A percentile compares a stretch with the other conserved stretches of the same genome.
phyloP scores from a whole-genome alignment of 2,329 filamentous ascomycete species.

The Colletotrichum zoysiae region DNA sequence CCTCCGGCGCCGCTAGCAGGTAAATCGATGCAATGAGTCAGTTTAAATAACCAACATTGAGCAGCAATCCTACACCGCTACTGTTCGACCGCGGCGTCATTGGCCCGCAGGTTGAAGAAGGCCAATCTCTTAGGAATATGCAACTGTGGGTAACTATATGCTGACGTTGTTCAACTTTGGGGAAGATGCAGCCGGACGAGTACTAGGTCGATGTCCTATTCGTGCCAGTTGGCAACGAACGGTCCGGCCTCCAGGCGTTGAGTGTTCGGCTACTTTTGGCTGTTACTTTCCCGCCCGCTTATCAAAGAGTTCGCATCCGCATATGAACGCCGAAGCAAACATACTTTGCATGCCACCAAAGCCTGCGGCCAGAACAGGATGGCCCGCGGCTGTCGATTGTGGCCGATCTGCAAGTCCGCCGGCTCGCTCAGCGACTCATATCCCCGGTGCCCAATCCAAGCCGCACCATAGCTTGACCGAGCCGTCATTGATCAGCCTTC shows the following conservation, averaged over 20 bases:
- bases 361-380: not conserved
- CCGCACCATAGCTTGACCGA: conserved; percentile 32
- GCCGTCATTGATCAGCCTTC: conserved; percentile 12
- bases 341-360: not conserved
- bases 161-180: conserved; percentile 24
- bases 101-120: conserved; percentile 22
- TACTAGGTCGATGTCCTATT: conserved; percentile 10
- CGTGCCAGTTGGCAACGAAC: conserved; percentile 31
- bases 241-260: not conserved
- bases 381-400: not conserved
- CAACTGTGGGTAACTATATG: conserved; percentile 32
- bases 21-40: conserved; percentile 38
- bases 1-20: conserved; percentile 30
- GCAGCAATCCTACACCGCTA: conserved; percentile 36
- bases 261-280: not conserved
- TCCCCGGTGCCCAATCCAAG: conserved; percentile 7
- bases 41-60: conserved; percentile 24
- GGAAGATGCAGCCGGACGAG: conserved; percentile 19
- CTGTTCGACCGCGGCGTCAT: conserved; percentile 22
- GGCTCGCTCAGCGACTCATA: conserved; percentile 7
- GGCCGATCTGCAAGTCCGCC: conserved; percentile 8
- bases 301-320: not conserved
- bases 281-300: not conserved
- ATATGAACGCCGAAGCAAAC: not conserved
- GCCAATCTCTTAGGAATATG: not conserved